phyloP scores from a whole-genome alignment of 169 alveolate genomes.

The Toxoplasma gondii region DNA sequence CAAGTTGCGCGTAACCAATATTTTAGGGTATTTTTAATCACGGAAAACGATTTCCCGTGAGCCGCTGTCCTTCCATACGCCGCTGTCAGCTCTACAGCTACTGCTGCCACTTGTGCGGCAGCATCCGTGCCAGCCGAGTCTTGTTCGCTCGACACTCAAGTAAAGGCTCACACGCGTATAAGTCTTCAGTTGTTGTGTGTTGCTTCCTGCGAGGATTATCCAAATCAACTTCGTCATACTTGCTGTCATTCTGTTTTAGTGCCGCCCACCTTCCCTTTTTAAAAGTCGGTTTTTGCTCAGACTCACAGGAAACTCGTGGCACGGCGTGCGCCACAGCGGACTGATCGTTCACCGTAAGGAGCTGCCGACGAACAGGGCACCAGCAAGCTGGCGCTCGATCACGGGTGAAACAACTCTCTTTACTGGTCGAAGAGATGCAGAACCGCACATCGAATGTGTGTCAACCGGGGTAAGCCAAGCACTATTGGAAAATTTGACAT shows the following conservation, averaged over 20 bases:
- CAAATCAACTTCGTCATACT: too few species aligned
- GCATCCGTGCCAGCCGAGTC: background rate
- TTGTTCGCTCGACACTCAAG: background rate
- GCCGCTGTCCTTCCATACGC: background rate
- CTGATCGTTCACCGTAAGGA: background rate
- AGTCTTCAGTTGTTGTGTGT: too few species aligned
- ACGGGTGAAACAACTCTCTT: too few species aligned
- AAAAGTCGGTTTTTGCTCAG: too few species aligned
- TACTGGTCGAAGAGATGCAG: too few species aligned
- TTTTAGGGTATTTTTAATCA: background rate
- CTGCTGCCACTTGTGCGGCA: background rate
- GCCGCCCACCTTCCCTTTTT: too few species aligned
- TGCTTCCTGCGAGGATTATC: too few species aligned
- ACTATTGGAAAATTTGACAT: too few species aligned
- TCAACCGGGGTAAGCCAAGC: too few species aligned
- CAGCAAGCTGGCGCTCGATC: background rate
- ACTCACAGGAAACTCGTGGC: background rate
- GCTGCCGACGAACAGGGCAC: background rate
- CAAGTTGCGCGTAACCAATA: background rate
- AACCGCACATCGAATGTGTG: too few species aligned
- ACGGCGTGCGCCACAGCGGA: background rate
- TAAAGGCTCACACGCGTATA: background rate
- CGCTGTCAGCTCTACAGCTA: background rate
- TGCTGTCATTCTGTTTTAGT: too few species aligned
- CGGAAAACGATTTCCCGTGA: background rate